Base-by-base conservation (phyloP, 345 rosid species). In the Eucalyptus tenuipes region DNA sequence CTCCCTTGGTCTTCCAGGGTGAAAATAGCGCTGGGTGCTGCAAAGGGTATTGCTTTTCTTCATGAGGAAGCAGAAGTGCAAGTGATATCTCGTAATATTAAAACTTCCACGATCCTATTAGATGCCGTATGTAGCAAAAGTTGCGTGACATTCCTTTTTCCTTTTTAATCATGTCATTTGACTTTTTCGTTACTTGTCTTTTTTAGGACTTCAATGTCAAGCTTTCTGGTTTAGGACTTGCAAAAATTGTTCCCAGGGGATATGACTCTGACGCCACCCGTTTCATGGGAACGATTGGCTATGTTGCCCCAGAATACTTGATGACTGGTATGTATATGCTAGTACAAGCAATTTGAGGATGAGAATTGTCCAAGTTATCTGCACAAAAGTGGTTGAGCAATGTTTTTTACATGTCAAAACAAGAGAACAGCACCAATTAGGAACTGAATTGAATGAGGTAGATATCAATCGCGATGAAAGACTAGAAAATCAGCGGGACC, bases 211-310 rank as follows among this genome's bases (percentile, higher is more conserved):
- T 25, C 59, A 88, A 49, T 2, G 75, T 24, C 79, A 88, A 88
- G 80, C 45, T 88, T 29, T 15, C 27, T 80, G 86, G 71, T 37
- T 80, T 52, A 0, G 89, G 86, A 80, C 2, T 71, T 15, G 89
- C 13, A 31, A 79, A 79, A 59, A 5, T 1, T 89, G 95, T 94
- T 45, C 96, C 94, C 9, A 94, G 94, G 82, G 98, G 93, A 80
- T 94, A 92, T 88, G 92, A 94, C 88, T 93, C 94, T 49, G 94
- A 93, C 71, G 93, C 94, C 75, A 94, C 96, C 87, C 88, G 94
- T 57, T 95, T 94, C 66, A 93, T 96, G 94, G 98, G 96, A 89
- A 95, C 97, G 4, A 91, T 91, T 88, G 98, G 98, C 85, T 94
- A 95, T 91, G 96, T 94, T 8, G 98, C 95, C 42, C 97, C 98